phyloP scores from a whole-genome alignment of 139 green algal genomes.

The Micractinium conductrix region DNA sequence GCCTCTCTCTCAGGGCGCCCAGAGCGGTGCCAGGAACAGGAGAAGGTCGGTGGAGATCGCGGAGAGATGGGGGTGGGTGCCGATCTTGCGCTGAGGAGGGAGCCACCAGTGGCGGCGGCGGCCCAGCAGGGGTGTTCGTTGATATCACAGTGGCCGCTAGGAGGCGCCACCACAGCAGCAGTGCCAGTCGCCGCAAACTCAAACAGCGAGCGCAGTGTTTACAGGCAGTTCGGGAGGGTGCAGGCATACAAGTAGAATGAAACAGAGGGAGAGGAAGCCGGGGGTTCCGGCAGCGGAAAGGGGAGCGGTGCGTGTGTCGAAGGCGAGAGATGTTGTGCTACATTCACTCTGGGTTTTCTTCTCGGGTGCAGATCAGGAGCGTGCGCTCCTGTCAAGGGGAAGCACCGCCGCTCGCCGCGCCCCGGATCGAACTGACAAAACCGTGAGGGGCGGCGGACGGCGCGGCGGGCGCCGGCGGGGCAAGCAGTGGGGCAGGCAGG shows the following conservation, averaged over 20 bases:
- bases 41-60: too few relatives aligned
- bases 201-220: background rate
- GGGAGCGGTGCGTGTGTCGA: background rate
- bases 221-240: constrained; percentile 24
- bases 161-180: background rate
- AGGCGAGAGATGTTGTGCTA: background rate
- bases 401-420: constrained; percentile 58
- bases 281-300: constrained; percentile 5
- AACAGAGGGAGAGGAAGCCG: constrained; percentile 2
- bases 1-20: background rate
- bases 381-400: constrained; percentile 67
- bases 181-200: background rate
- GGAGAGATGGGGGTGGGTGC: too few relatives aligned
- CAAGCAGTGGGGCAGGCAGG: too few relatives aligned
- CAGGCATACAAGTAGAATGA: constrained; percentile 25
- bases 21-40: background rate
- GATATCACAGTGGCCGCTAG: background rate
- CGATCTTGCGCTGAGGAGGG: too few relatives aligned
- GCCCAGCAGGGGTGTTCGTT: too few relatives aligned
- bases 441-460: background rate
- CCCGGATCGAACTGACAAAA: constrained; percentile 36
- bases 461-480: too few relatives aligned
- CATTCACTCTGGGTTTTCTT: constrained; percentile 31
- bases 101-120: too few relatives aligned
- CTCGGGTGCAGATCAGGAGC: background rate